Evolutionary conservation across 208 protist genomes (phyloP), one percentile per base, ranked within the genome.

Genomic region (Acanthamoeba triangularis): DNA sequence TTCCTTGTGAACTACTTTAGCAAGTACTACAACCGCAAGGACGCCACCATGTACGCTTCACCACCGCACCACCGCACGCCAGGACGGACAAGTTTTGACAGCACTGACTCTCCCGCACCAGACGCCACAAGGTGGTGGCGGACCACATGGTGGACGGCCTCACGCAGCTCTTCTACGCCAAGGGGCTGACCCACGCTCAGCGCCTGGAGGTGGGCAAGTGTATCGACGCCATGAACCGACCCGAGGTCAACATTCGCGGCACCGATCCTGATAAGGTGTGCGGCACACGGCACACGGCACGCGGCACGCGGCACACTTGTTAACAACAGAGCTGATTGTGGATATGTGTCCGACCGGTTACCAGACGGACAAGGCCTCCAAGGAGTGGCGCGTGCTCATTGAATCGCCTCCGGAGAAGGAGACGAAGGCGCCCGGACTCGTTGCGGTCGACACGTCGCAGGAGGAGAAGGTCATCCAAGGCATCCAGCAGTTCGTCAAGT

Each of bases 401-500:
- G 80, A 88, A 33, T 41, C n/a, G 80, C 80, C 80, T 47, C 23
- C 20, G 33, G 49, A 88, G 49, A 88, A 88, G 49, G 44, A 88
- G 80, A 33, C 20, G 23, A 56, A 88, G 80, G 47, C 6, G 49
- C 18, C 80, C 13, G 41, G 11, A 33, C n/a, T 47, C 44, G 33
- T 88, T 3, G n/a, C 25, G 35, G 44, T 56, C 28, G 33, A 47
- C 59, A 41, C 67, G 11, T 94, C 90, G 11, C 90, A 80, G 41
- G 90, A 94, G 33, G 54, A 94, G 13, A 94, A 94, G 23, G 67
- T 94, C 44, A 94, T 94, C 30, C 23, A 80, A 33, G 90, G 90
- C 18, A 80, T 94, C 25, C 56, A 82, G 41, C 90, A 94, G 13
- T 94, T 94, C 30, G 90, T 61, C 90, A 94, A 94, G 28, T 94